Conservation (phyloP, 2,329 filamentous ascomycete genomes). For the Alternaria postmessia region DNA sequence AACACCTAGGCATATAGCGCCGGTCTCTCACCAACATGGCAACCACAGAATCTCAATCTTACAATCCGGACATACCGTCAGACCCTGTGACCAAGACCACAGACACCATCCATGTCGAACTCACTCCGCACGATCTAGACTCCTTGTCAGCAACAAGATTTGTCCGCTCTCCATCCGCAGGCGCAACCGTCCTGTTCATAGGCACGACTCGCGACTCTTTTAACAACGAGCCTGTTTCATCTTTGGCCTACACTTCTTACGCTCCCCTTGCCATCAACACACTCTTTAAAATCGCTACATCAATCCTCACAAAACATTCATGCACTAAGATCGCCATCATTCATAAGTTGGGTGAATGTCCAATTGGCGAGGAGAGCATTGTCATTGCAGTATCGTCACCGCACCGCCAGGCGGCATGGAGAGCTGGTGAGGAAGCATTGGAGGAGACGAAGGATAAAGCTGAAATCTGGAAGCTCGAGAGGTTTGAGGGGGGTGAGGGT, state of each 20-base stretch:
- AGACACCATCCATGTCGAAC: slow-evolving; percentile 68
- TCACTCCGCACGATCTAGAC: slow-evolving; percentile 71
- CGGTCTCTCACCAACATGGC: slow-evolving; percentile 23
- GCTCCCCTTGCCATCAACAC: slow-evolving; percentile 72
- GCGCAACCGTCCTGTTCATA: slow-evolving; percentile 46
- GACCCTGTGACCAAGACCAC: slow-evolving; percentile 39
- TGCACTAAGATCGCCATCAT: slow-evolving; percentile 79
- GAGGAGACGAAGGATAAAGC: slow-evolving; percentile 85
- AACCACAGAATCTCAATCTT: slow-evolving; percentile 36
- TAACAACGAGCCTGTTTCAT: slow-evolving; percentile 72
- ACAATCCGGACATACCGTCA: slow-evolving; percentile 39
- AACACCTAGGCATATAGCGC: neutral
- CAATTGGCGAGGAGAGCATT: slow-evolving; percentile 92
- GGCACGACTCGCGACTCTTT: slow-evolving; percentile 83
- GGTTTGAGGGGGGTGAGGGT: slow-evolving; percentile 78
- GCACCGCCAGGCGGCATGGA: slow-evolving; percentile 86
- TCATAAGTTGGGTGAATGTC: slow-evolving; percentile 85
- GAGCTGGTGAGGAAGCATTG: slow-evolving; percentile 85
- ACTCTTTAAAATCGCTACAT: slow-evolving; percentile 69
- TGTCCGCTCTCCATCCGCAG: slow-evolving; percentile 65
- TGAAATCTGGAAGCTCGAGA: slow-evolving; percentile 96
- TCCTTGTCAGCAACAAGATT: slow-evolving; percentile 66
- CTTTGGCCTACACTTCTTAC: slow-evolving; percentile 80
- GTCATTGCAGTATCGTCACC: slow-evolving; percentile 84
- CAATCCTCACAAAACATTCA: slow-evolving; percentile 66